Base-by-base conservation (phyloP, 2,329 filamentous ascomycete genomes). In the Fusarium transvaalense region DNA sequence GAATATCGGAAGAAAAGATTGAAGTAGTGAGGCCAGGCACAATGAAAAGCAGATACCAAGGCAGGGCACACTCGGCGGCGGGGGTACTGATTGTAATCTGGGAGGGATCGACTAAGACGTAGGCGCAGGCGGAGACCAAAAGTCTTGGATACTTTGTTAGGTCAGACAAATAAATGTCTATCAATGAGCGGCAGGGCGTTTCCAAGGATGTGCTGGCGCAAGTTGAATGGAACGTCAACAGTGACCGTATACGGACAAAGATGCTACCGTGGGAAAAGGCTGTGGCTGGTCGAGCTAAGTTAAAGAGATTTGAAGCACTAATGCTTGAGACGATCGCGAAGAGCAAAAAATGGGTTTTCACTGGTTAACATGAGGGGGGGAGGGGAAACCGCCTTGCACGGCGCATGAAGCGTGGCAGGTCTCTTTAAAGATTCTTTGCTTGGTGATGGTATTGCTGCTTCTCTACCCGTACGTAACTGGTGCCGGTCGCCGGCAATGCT, bases 321-420 rank as follows among this genome's bases (percentile, higher is more conserved):
- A 61, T 62, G 62, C 58, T 53, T 66, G 51, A 41, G 61, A 56
- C 34, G 55, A 64, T 67, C 62, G 42, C 66, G 31, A 62, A 61
- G 56, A 61, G 38, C 54, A 65, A 57, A 61, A 45, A 48, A 61
- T 54, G 45, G 46, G 37, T 53, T 70, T 56, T 70, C 64, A 70
- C 67, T 71, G 64, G 67, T 67, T 55, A 68, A 52, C 47, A 45
- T 46, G 50, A 68, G 64, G 63, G 64, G 64, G 43, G 54, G 54
- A 51, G 50, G 61, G 53, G 64, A 41, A 58, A 54, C 37, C 35
- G 54, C 47, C 43, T 64, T 38, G n/a, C 45, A 64, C 47, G 68
- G 66, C 62, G 72, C 68, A 74, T 73, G 61, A 60, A 68, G 68
- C 64, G 67, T 64, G 64, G 71, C 67, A 61, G 63, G 72, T 71